Conservation (phyloP, 768 basidiomycete species). For the Tephrocybe sp. region DNA sequence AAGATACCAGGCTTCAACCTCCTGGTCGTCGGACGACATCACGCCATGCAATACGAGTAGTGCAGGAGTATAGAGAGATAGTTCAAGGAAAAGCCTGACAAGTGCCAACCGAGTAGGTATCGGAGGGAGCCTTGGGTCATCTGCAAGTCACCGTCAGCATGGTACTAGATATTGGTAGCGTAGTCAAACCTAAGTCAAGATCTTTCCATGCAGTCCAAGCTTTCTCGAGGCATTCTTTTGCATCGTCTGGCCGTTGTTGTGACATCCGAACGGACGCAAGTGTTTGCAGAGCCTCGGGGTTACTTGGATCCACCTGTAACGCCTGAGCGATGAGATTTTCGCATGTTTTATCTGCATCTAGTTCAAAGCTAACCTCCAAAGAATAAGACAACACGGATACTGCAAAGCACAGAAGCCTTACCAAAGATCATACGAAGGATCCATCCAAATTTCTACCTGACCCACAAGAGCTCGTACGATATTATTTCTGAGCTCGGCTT, state of each 20-base stretch:
- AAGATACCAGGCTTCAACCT: conserved; percentile 91
- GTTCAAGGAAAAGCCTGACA: conserved; percentile 82
- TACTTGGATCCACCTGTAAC: conserved; percentile 68
- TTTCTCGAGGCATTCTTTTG: conserved; percentile 64
- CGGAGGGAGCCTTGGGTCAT: conserved; percentile 67
- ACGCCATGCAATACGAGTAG: conserved; percentile 76
- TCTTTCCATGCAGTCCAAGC: conserved; percentile 74
- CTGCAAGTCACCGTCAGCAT: conserved; percentile 29
- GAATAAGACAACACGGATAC: not conserved
- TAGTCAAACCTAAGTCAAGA: conserved; percentile 47
- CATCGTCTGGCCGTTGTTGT: conserved; percentile 82
- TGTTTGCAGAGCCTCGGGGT: conserved; percentile 76
- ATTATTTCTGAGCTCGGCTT: conserved; percentile 61
- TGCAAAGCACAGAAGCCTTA: conserved; percentile 29
- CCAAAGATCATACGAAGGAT: conserved; percentile 87
- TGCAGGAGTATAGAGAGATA: conserved; percentile 69
- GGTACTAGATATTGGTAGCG: not conserved
- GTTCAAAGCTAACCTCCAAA: conserved; percentile 61
- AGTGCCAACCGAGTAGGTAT: conserved; percentile 72
- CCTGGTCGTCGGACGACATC: conserved; percentile 79
- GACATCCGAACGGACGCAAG: conserved; percentile 89
- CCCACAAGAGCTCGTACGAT: conserved; percentile 80
- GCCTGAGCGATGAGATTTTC: conserved; percentile 76
- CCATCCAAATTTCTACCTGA: conserved; percentile 98
- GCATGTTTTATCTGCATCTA: conserved; percentile 78